A percentile compares a stretch with the other conserved stretches of the same genome.
phyloP scores from a whole-genome alignment of 2,329 filamentous ascomycete species.

The Zymoseptoria pseudotritici region DNA sequence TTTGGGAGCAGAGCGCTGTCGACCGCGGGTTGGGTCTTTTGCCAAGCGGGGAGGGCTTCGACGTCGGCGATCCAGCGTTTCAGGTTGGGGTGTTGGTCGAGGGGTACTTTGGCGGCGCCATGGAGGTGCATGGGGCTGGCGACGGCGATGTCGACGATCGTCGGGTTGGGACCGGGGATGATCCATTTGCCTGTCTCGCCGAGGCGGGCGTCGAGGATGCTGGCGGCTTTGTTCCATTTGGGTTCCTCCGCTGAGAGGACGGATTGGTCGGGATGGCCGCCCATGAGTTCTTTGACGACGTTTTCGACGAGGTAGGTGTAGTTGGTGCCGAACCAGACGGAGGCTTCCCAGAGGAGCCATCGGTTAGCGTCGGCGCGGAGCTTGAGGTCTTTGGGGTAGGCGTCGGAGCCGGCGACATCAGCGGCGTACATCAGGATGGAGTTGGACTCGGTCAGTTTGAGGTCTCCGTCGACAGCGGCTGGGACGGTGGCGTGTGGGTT shows the following conservation, averaged over 20 bases:
- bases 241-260: conserved; percentile 30
- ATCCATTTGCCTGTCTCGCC: conserved; percentile 30
- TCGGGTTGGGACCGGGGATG: conserved; percentile 31
- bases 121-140: conserved; percentile 36
- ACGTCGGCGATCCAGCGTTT: conserved; percentile 34
- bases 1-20: conserved; percentile 31
- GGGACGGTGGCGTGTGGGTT: conserved; percentile 35
- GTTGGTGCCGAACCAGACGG: conserved; percentile 35
- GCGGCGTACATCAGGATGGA: conserved; percentile 38
- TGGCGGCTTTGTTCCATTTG: conserved; percentile 31
- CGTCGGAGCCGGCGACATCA: conserved; percentile 25
- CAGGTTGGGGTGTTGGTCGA: conserved; percentile 34
- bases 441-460: conserved; percentile 37
- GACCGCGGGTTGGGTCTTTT: conserved; percentile 35
- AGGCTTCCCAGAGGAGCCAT: conserved; percentile 39
- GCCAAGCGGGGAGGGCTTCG: conserved; percentile 33
- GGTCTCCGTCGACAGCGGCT: conserved; percentile 33
- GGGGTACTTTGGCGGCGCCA: conserved; percentile 28
- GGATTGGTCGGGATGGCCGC: conserved; percentile 30
- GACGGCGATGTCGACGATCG: conserved; percentile 37
- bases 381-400: conserved; percentile 36
- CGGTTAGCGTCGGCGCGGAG: conserved; percentile 34
- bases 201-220: conserved; percentile 33
- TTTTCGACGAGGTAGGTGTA: conserved; percentile 37
- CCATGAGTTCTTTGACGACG: conserved; percentile 35